Conservation (phyloP, 805 yeast species). For the Osmozyma mogii region DNA sequence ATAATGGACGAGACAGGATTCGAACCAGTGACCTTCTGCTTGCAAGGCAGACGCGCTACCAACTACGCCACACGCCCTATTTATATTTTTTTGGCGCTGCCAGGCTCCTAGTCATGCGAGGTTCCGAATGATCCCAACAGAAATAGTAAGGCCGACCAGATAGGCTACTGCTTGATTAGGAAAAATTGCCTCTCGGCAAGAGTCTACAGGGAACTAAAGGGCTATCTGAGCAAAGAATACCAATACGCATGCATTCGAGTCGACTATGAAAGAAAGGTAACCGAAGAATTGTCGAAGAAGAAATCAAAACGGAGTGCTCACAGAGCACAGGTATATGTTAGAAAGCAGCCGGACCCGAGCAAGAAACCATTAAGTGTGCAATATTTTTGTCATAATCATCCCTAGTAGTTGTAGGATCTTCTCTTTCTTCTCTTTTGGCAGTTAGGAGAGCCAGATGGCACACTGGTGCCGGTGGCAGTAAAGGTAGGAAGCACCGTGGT, state of each 20-base stretch:
- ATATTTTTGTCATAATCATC: background rate
- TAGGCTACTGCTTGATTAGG: too few species aligned
- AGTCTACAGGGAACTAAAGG: too few species aligned
- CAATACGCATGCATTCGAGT: too few species aligned
- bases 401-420: slow-evolving; percentile 16
- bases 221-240: too few species aligned
- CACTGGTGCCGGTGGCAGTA: slow-evolving; percentile 14
- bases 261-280: too few species aligned
- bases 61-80: slow-evolving; percentile 82
- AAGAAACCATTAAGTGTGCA: background rate
- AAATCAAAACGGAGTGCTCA: background rate
- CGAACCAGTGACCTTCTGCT: slow-evolving; percentile 75
- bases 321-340: background rate
- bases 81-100: too few species aligned
- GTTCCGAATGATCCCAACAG: too few species aligned
- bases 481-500: slow-evolving; percentile 17
- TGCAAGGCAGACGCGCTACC: slow-evolving; percentile 80
- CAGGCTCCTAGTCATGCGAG: too few species aligned
- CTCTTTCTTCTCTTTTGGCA: slow-evolving; percentile 20
- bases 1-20: slow-evolving; percentile 12
- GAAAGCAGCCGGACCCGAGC: too few species aligned
- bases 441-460: slow-evolving; percentile 9
- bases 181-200: too few species aligned
- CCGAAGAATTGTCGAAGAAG: background rate
- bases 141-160: too few species aligned